Evolutionary conservation across 2,329 filamentous ascomycete species (phyloP).

Genomic region (Alternaria ethzedia): DNA sequence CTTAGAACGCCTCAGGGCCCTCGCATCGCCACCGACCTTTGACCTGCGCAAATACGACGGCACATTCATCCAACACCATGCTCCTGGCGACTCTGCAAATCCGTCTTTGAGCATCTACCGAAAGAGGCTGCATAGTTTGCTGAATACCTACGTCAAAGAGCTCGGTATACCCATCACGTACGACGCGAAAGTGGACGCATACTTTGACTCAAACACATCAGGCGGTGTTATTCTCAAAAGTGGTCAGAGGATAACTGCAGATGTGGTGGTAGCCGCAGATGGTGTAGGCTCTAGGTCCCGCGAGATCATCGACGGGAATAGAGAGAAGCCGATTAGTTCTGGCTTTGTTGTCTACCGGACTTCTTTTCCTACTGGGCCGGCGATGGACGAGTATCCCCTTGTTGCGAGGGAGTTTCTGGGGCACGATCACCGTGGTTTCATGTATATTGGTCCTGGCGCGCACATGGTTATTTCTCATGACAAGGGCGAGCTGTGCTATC

Average conservation of each 20-base stretch:
- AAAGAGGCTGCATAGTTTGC: neutral
- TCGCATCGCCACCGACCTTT: neutral
- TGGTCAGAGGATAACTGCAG: neutral
- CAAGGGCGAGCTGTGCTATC: neutral
- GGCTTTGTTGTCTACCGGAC: neutral
- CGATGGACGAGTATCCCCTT: constrained; percentile 2
- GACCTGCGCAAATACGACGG: neutral
- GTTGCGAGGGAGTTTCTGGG: neutral
- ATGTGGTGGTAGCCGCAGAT: constrained; percentile 12
- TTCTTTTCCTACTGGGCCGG: neutral
- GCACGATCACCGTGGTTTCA: neutral
- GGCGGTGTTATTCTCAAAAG: neutral
- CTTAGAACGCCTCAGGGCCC: neutral
- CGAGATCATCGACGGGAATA: constrained; percentile 3
- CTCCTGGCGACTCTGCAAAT: neutral
- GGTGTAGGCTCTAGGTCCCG: constrained; percentile 10
- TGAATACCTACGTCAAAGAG: neutral
- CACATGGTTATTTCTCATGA: neutral
- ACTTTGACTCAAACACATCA: neutral
- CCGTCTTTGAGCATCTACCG: constrained; percentile 1
- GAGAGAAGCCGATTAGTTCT: constrained; percentile 3
- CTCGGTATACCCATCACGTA: constrained; percentile 2
- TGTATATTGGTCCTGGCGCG: neutral
- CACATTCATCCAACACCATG: neutral
- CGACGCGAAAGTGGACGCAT: neutral